Evolutionary conservation across 805 yeast species (phyloP), one percentile per base, ranked within the genome.

Genomic region (Clavispora fructus): DNA sequence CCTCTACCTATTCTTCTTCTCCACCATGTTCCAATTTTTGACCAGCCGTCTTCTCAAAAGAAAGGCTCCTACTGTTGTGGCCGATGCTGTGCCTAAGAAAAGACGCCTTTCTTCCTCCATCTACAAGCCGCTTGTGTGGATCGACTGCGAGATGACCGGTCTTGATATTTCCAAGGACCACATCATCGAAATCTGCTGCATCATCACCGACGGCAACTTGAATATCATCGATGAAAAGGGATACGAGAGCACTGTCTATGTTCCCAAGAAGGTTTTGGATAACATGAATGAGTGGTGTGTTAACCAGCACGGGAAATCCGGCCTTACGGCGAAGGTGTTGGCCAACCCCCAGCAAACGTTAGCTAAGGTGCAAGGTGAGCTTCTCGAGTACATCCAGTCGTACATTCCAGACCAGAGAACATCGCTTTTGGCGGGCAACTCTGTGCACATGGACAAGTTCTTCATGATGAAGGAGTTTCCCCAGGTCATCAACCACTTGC

Each of bases 61-160:
- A 27, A 41, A 45, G 16, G 29, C 51, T 7, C 41, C 57, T n/a
- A 9, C 37, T 17, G 37, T 11, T 2, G 37, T 33, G n/a, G 33
- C 23, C 12, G 37, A 30, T 11, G n/a, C 37, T 3, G 37, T 33
- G 12, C 25, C 37, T 7, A 33, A 33, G 25, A 25, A 23, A 32
- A 23, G 39, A 33, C 19, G 39, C 41, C n/a, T 27, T 45, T 11
- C 41, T 6, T 37, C 40, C 7, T 26, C 54, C 39, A 55, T 51
- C 27, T 45, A 37, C 48, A 61, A 63, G 45, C 75, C 75, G 1
- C 72, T 92, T 16, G 95, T 94, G 4, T 94, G 99, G 99, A 76
- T 94, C 14, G 99, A 94, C 67, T 94, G 98, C 66, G 99, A 94
- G 63, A 94, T 94, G 99, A 94, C 99, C 0, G 99, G 99, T 0